phyloP scores from a whole-genome alignment of 208 protist genomes.

The Trichomonas tenax region DNA sequence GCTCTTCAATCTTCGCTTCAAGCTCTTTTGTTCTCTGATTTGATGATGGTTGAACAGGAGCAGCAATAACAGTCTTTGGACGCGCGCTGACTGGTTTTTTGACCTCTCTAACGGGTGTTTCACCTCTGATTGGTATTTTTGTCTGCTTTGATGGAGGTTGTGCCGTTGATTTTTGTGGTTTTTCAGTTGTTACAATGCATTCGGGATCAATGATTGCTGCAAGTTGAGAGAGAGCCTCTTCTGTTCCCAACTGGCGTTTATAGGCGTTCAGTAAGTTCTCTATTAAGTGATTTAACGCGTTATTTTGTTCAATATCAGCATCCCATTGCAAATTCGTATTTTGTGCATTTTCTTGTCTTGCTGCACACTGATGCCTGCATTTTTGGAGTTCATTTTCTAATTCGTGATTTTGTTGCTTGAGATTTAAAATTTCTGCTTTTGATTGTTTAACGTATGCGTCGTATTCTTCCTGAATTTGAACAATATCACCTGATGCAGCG shows the following conservation, averaged over 20 bases:
- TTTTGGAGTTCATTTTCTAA: not conserved
- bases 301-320: not conserved
- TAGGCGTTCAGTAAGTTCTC: not conserved
- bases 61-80: not conserved
- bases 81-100: not conserved
- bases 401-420: not conserved
- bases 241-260: not conserved
- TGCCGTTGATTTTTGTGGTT: not conserved
- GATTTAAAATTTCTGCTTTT: not conserved
- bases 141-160: not conserved
- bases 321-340: too few species aligned
- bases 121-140: not conserved
- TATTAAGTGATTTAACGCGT: not conserved
- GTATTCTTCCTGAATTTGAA: not conserved
- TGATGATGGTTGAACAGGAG: not conserved
- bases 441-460: not conserved
- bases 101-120: not conserved
- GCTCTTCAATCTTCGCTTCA: not conserved
- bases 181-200: not conserved
- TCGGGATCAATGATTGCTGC: not conserved
- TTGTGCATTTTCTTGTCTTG: too few species aligned
- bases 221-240: not conserved
- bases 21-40: not conserved
- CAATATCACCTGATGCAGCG: not conserved
- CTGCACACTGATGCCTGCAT: not conserved